Evolutionary conservation across 192 early-diverging fungal genomes (phyloP).

Genomic region (Gryganskiella cystojenkinii): DNA sequence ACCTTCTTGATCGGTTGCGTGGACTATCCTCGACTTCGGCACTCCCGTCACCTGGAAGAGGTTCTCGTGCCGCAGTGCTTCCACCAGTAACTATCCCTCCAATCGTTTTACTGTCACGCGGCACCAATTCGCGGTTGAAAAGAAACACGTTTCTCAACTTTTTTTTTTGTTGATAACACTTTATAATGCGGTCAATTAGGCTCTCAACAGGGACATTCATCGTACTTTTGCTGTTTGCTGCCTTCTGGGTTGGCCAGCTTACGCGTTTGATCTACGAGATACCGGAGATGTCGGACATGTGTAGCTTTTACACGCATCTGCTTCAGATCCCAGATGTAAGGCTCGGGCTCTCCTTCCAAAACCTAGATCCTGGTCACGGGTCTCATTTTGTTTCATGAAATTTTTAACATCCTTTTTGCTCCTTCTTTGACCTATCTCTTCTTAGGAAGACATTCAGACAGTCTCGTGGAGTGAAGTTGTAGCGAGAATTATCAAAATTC

Average conservation of each 20-base stretch:
- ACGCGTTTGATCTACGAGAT: conserved; percentile 75
- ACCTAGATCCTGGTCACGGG: not conserved
- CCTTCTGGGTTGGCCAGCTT: conserved; percentile 84
- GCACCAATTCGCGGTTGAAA: not conserved
- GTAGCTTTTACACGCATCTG: conserved; percentile 84
- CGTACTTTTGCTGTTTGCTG: conserved; percentile 71
- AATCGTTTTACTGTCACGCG: too few species aligned
- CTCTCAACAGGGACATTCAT: conserved; percentile 67
- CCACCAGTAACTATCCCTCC: conserved; percentile 57
- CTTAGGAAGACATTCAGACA: conserved; percentile 84
- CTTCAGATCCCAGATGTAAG: conserved; percentile 81
- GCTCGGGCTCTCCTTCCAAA: not conserved
- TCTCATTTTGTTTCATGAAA: not conserved
- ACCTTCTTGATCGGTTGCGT: conserved; percentile 93
- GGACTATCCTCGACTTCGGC: conserved; percentile 83
- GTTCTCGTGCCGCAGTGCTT: conserved; percentile 86
- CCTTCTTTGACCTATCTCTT: not conserved
- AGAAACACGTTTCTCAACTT: conserved; percentile 8
- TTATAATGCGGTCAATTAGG: conserved; percentile 28
- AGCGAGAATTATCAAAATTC: conserved; percentile 74
- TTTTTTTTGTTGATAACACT: not conserved
- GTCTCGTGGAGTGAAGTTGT: conserved; percentile 90
- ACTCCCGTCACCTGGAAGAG: conserved; percentile 74
- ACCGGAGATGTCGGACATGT: conserved; percentile 80
- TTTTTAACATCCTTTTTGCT: conserved; percentile 8